Evolutionary conservation across 805 yeast genomes (phyloP).

Genomic region (Lachancea cidri): DNA sequence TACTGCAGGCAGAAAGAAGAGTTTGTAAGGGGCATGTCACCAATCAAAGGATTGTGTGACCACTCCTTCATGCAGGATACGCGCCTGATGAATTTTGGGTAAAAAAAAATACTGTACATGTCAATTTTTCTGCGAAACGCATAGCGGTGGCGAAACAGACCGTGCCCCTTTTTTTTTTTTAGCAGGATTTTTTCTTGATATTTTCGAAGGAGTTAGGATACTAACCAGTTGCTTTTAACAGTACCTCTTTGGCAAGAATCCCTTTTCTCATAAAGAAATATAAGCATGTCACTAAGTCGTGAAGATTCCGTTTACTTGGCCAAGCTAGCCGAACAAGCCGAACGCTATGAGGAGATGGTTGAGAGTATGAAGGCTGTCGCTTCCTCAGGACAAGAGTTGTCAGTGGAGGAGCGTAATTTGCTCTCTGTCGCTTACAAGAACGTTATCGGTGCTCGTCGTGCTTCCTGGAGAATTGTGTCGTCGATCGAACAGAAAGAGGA

Average conservation of each 20-base stretch:
- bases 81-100: too few relatives aligned
- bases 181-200: background rate
- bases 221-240: slow-evolving; percentile 1
- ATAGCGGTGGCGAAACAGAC: background rate
- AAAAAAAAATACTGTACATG: too few relatives aligned
- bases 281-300: slow-evolving; percentile 72
- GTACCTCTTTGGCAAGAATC: background rate
- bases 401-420: slow-evolving; percentile 96
- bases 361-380: slow-evolving; percentile 98
- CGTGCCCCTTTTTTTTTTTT: background rate
- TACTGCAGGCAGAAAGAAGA: background rate
- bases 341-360: slow-evolving; percentile 99
- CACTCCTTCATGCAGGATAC: too few relatives aligned
- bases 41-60: too few relatives aligned
- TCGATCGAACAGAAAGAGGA: slow-evolving; percentile 98
- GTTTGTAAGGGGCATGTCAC: too few relatives aligned
- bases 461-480: slow-evolving; percentile 98
- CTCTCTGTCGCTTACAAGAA: slow-evolving; percentile 97
- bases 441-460: slow-evolving; percentile 98
- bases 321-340: slow-evolving; percentile 98
- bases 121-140: too few relatives aligned
- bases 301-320: slow-evolving; percentile 98
- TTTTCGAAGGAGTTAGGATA: background rate
- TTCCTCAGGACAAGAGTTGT: slow-evolving; percentile 88
- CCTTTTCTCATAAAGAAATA: background rate